A percentile compares a stretch with the other conserved stretches of the same genome.
Evolutionary conservation across 495 filamentous ascomycete genomes (phyloP).

Genomic region (Aspergillus diversus): DNA sequence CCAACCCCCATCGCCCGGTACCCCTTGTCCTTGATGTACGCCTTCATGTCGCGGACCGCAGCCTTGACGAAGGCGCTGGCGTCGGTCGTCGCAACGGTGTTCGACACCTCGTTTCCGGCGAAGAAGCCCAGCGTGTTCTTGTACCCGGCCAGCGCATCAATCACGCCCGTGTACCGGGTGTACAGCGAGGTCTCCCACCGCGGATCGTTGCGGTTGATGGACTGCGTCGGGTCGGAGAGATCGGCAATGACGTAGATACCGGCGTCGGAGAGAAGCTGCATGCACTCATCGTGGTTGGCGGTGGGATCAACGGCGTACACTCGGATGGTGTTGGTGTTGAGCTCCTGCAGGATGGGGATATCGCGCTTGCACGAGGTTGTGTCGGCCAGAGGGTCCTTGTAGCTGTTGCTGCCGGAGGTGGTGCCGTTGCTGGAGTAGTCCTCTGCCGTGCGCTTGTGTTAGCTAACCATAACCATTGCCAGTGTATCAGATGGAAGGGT

Average conservation of each 20-base stretch:
- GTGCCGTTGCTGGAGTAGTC: constrained; percentile 49
- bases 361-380: constrained; percentile 72
- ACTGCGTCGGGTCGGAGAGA: constrained; percentile 74
- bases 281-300: constrained; percentile 78
- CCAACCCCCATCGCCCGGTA: constrained; percentile 84
- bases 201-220: constrained; percentile 82
- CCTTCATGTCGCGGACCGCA: constrained; percentile 91
- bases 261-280: constrained; percentile 77
- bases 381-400: constrained; percentile 75
- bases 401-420: constrained; percentile 38
- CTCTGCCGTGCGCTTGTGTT: constrained; percentile 34
- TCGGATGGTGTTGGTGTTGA: constrained; percentile 88
- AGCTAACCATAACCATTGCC: constrained; percentile 20
- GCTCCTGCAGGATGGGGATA: constrained; percentile 73
- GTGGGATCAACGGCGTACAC: constrained; percentile 89
- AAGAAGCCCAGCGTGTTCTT: constrained; percentile 94
- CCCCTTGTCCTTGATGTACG: constrained; percentile 78
- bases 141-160: constrained; percentile 79
- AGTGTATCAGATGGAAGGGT: constrained; percentile 20
- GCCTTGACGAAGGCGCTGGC: constrained; percentile 95
- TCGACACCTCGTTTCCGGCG: constrained; percentile 95
- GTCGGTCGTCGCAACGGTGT: constrained; percentile 76
- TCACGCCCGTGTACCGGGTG: constrained; percentile 76
- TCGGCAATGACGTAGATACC: constrained; percentile 96
- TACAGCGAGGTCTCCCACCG: constrained; percentile 77